These are phyloP conservation scores for Candida pini DNA, from an alignment of 805 yeast species.

Conservation along the genomic window DNA sequence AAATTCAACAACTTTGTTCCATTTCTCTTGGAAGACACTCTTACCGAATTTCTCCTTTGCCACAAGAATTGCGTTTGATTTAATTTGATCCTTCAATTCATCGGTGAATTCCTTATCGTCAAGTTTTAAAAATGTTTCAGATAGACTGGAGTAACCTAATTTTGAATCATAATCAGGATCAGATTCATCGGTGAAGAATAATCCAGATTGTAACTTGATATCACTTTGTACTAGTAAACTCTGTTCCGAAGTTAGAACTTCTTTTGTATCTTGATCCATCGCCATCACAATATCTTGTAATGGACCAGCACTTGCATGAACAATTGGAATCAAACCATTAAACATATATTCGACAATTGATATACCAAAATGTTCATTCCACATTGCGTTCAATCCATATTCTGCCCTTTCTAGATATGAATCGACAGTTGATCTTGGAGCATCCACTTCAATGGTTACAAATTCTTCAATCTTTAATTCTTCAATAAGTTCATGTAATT, in stretches of 20 bases:
- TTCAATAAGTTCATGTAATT: slow-evolving; percentile 40
- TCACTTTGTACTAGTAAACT: background rate
- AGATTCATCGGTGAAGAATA: slow-evolving; percentile 61
- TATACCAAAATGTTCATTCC: slow-evolving; percentile 99
- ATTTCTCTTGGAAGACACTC: slow-evolving; percentile 18
- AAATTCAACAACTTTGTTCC: slow-evolving; percentile 15
- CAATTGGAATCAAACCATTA: slow-evolving; percentile 80
- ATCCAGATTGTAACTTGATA: slow-evolving; percentile 54
- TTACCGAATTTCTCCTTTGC: slow-evolving; percentile 24
- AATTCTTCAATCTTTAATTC: slow-evolving; percentile 35
- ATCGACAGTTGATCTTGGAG: slow-evolving; percentile 60
- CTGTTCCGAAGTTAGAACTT: slow-evolving; percentile 8
- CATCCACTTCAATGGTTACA: slow-evolving; percentile 49
- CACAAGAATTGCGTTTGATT: slow-evolving; percentile 19
- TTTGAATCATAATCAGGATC: slow-evolving; percentile 62
- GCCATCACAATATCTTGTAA: slow-evolving; percentile 74
- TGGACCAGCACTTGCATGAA: slow-evolving; percentile 96
- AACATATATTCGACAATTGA: slow-evolving; percentile 92
- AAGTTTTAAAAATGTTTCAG: slow-evolving; percentile 40
- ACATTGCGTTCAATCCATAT: slow-evolving; percentile 92
- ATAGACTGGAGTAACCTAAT: slow-evolving; percentile 30
- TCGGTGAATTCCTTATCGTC: slow-evolving; percentile 9
- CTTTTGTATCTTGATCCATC: slow-evolving; percentile 29
- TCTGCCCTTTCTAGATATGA: slow-evolving; percentile 48
- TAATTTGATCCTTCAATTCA: slow-evolving; percentile 12